These are phyloP conservation scores for Vicia sativa DNA, from an alignment of 306 rosid species.

Conservation along the genomic window DNA sequence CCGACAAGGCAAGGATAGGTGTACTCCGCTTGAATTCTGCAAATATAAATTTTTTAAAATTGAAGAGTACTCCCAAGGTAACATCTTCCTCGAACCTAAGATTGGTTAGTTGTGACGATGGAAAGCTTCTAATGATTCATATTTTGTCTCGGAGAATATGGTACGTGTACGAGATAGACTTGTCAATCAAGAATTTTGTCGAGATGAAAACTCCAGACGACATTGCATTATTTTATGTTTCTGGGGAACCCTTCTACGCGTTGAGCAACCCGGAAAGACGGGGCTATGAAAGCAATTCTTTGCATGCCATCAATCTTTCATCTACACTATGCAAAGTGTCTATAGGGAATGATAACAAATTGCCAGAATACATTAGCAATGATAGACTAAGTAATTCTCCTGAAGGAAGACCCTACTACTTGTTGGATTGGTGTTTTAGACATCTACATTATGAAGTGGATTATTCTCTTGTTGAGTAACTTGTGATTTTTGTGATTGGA, in stretches of 20 bases:
- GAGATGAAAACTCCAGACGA: neutral
- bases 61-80: neutral
- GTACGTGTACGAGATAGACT: neutral
- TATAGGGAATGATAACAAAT: neutral
- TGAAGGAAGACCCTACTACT: neutral
- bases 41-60: neutral
- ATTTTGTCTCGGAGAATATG: neutral
- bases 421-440: conserved; percentile 2
- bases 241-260: neutral
- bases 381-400: neutral
- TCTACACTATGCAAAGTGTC: neutral
- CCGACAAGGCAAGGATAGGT: neutral
- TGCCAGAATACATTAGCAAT: neutral
- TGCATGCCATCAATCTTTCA: neutral
- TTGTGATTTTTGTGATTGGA: neutral
- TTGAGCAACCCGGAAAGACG: neutral
- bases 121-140: neutral
- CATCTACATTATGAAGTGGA: neutral
- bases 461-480: neutral
- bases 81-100: neutral
- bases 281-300: neutral
- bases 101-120: neutral
- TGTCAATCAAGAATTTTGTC: neutral
- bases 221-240: conserved; percentile 4
- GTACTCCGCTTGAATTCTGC: neutral